Evolutionary conservation across 495 filamentous ascomycete species (phyloP).

Genomic region (Terfezia boudieri): DNA sequence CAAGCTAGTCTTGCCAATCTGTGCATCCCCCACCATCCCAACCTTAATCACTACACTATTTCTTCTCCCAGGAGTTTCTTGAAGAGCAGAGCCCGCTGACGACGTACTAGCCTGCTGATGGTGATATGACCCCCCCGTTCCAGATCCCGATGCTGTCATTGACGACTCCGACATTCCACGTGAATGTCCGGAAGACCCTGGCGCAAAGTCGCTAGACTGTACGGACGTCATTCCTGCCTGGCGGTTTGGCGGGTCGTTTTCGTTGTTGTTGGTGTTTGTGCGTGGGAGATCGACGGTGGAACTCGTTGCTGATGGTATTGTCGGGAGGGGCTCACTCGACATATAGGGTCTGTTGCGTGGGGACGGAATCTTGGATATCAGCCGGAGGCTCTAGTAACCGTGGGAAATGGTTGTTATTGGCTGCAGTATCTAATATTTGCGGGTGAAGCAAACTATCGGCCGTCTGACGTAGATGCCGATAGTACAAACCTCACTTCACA

Average conservation of each 20-base stretch:
- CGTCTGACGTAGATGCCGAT: too few relatives aligned
- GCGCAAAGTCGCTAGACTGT: background rate
- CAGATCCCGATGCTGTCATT: background rate
- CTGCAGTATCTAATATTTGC: too few relatives aligned
- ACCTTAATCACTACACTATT: conserved; percentile 97
- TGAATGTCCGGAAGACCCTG: background rate
- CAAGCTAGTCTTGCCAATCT: conserved; percentile 94
- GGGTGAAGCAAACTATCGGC: too few relatives aligned
- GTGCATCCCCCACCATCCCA: conserved; percentile 96
- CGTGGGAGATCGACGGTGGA: background rate
- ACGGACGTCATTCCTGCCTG: background rate
- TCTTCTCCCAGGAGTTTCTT: conserved; percentile 22
- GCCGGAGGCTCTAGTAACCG: background rate
- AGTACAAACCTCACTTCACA: too few relatives aligned
- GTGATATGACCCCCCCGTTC: conserved; percentile 1
- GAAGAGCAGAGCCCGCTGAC: background rate
- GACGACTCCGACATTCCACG: background rate
- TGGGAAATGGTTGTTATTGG: background rate
- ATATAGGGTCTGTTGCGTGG: background rate
- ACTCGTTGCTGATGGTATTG: background rate
- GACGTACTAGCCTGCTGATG: background rate
- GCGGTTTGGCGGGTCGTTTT: background rate
- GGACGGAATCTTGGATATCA: background rate
- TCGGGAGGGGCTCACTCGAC: background rate
- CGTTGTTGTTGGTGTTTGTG: background rate